Conservation (phyloP, 2,329 filamentous ascomycete species). For the Cordyceps militaris region DNA sequence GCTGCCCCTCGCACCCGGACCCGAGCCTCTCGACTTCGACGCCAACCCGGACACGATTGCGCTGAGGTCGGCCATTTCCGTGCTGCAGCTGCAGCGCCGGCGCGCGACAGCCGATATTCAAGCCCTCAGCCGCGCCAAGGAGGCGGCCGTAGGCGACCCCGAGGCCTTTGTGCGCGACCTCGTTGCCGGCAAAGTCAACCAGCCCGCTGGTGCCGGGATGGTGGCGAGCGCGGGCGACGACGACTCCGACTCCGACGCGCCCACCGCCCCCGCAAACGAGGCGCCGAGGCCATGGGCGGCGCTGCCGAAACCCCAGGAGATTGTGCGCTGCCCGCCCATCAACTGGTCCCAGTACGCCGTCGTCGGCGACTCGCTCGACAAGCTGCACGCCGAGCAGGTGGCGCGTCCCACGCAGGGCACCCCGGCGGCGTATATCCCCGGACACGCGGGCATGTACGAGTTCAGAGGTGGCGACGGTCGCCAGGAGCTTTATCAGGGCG, state of each 20-base stretch:
- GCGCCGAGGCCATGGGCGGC: constrained; percentile 43
- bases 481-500: constrained; percentile 39
- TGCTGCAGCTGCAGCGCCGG: constrained; percentile 78
- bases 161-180: constrained; percentile 65
- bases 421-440: constrained; percentile 34
- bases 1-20: constrained; percentile 39
- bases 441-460: constrained; percentile 41
- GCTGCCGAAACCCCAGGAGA: constrained; percentile 70
- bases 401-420: constrained; percentile 52
- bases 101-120: constrained; percentile 71
- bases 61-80: constrained; percentile 73
- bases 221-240: constrained; percentile 13
- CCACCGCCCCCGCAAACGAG: constrained; percentile 9
- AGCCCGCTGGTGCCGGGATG: not conserved
- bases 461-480: constrained; percentile 39
- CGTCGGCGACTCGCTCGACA: constrained; percentile 72
- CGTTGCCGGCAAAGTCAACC: constrained; percentile 49
- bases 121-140: constrained; percentile 61
- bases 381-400: constrained; percentile 74
- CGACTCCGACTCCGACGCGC: constrained; percentile 22
- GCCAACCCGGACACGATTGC: constrained; percentile 81
- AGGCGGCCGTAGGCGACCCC: constrained; percentile 63
- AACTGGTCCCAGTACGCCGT: constrained; percentile 95
- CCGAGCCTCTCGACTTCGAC: constrained; percentile 50
- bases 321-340: constrained; percentile 80